These are phyloP conservation scores for Linum trigynum DNA, from an alignment of 345 rosid genomes.

Conservation along the genomic window DNA sequence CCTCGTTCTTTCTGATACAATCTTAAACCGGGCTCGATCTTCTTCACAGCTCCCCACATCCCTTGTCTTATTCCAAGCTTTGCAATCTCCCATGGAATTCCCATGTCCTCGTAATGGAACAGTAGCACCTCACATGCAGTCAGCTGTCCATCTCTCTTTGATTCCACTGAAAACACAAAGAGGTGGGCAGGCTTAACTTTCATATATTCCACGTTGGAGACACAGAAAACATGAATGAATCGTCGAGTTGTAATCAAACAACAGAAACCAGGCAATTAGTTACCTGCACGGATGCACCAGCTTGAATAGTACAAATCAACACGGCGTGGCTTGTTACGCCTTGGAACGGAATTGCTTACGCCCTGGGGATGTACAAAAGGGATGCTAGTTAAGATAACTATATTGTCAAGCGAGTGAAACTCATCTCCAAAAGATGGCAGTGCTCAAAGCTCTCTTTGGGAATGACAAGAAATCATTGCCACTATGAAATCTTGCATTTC, in stretches of 20 bases:
- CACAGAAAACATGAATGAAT: neutral
- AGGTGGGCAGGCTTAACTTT: conserved; percentile 6
- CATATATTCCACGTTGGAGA: neutral
- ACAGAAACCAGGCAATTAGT: neutral
- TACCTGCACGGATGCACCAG: conserved; percentile 95
- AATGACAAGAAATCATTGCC: neutral
- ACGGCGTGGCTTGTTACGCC: conserved; percentile 69
- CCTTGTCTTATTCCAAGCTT: conserved; percentile 90
- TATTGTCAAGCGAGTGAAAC: neutral
- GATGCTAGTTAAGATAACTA: neutral
- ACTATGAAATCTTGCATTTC: neutral
- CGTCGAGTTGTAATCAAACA: neutral
- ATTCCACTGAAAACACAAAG: conserved; percentile 58
- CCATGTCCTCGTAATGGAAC: conserved; percentile 97
- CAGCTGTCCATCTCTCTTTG: conserved; percentile 70
- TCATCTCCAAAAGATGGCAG: neutral
- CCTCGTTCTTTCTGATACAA: conserved; percentile 57
- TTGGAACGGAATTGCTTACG: conserved; percentile 57
- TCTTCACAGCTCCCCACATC: conserved; percentile 99
- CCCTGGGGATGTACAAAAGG: conserved; percentile 38
- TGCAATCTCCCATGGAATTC: conserved; percentile 94
- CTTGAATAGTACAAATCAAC: conserved; percentile 93
- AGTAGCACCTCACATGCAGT: conserved; percentile 86
- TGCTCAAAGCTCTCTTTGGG: neutral
- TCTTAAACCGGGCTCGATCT: conserved; percentile 78